phyloP scores from a whole-genome alignment of 2,329 filamentous ascomycete species.

The Colletotrichum chlorophyti region DNA sequence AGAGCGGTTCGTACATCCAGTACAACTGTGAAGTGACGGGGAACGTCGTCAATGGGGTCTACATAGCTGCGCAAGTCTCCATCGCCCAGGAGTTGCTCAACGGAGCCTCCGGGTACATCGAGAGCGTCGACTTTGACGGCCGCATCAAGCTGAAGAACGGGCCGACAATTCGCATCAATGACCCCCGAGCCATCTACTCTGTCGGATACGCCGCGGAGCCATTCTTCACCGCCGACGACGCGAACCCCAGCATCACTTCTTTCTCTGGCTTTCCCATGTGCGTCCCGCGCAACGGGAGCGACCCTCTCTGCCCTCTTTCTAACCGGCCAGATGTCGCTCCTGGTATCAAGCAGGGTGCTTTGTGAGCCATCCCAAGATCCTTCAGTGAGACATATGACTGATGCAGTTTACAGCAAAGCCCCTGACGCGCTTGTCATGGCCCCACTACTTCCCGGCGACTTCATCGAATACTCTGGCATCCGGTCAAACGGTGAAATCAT shows the following conservation, averaged over 20 bases:
- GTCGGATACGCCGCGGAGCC: slow-evolving; percentile 42
- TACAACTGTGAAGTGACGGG: slow-evolving; percentile 39
- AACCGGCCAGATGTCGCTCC: slow-evolving; percentile 39
- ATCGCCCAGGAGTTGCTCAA: slow-evolving; percentile 44
- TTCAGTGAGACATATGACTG: neutral
- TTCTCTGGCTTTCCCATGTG: slow-evolving; percentile 60
- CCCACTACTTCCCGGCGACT: slow-evolving; percentile 47
- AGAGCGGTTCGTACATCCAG: neutral
- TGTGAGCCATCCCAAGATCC: slow-evolving; percentile 7
- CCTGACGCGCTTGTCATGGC: slow-evolving; percentile 46
- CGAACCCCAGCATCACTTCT: slow-evolving; percentile 51
- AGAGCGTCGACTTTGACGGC: slow-evolving; percentile 40
- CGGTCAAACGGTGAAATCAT: slow-evolving; percentile 40
- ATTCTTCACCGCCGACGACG: slow-evolving; percentile 53
- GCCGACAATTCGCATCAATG: slow-evolving; percentile 46
- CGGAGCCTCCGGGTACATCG: slow-evolving; percentile 42
- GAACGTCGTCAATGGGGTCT: slow-evolving; percentile 42
- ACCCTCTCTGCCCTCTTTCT: slow-evolving; percentile 42
- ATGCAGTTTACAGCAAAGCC: slow-evolving; percentile 34
- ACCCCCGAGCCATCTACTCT: slow-evolving; percentile 50
- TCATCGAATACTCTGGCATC: slow-evolving; percentile 46
- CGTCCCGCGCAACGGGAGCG: slow-evolving; percentile 47
- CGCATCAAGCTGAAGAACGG: slow-evolving; percentile 44
- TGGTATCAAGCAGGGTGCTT: slow-evolving; percentile 25
- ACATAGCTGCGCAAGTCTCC: slow-evolving; percentile 46